Evolutionary conservation across 169 alveolate genomes (phyloP).

Genomic region (Plasmodium knowlesi): DNA sequence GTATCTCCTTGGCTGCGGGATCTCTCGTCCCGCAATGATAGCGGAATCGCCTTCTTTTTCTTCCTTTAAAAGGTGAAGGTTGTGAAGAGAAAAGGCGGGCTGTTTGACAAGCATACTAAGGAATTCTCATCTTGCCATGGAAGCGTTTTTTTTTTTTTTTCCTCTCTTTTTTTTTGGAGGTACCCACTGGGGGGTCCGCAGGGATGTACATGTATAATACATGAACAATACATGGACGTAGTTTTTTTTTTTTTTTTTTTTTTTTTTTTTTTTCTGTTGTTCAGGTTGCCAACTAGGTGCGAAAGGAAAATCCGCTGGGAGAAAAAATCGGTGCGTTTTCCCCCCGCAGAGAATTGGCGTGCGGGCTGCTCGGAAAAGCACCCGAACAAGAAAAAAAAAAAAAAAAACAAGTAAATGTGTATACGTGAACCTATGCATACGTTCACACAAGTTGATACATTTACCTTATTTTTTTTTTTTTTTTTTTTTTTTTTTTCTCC

Average conservation of each 20-base stretch:
- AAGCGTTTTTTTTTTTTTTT: conserved; percentile 31
- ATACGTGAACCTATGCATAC: background rate
- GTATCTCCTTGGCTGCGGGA: background rate
- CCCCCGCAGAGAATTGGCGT: background rate
- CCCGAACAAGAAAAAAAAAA: background rate
- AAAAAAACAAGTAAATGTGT: background rate
- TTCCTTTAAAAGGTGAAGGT: background rate
- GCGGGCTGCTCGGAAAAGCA: background rate
- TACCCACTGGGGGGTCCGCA: background rate
- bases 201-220: background rate
- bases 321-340: background rate
- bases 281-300: background rate
- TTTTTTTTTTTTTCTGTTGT: background rate
- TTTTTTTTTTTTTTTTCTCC: background rate
- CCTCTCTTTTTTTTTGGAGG: background rate
- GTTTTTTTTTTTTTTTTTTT: background rate
- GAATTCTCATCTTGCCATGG: background rate
- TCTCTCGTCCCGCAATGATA: background rate
- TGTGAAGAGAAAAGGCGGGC: background rate
- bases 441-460: background rate
- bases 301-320: background rate
- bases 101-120: background rate
- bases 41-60: background rate
- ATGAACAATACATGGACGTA: background rate
- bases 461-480: background rate